A percentile compares a stretch with the other conserved stretches of the same genome.
Conservation (phyloP, 176 grass and related monocot genomes). For the Oryza punctata region DNA sequence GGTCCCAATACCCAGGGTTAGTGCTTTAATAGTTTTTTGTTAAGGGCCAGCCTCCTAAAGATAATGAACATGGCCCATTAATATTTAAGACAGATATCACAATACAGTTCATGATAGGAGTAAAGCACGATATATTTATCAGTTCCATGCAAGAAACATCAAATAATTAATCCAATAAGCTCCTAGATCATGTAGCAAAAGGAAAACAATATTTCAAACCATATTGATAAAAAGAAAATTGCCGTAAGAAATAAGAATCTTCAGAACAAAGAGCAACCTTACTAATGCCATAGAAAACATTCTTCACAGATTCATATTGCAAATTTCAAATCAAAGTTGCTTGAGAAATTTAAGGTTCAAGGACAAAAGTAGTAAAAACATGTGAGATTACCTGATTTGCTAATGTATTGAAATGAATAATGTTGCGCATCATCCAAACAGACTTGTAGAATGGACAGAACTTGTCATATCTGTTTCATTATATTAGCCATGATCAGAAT, state of each 20-base stretch:
- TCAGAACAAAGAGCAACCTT: background rate
- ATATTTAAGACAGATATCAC: background rate
- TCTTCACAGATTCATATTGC: background rate
- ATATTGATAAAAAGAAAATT: background rate
- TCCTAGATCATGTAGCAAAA: background rate
- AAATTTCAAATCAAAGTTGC: constrained; percentile 5
- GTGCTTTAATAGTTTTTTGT: background rate
- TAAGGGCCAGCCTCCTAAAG: background rate
- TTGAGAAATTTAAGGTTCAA: background rate
- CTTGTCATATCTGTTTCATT: constrained; percentile 69
- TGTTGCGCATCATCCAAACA: constrained; percentile 96
- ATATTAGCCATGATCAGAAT: constrained; percentile 11
- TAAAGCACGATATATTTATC: background rate
- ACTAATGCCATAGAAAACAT: background rate
- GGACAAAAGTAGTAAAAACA: background rate
- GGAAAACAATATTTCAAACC: background rate
- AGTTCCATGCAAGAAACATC: background rate
- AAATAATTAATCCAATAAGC: constrained; percentile 1
- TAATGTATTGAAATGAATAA: constrained; percentile 80
- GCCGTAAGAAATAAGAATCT: background rate
- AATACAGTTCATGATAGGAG: background rate
- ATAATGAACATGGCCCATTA: background rate
- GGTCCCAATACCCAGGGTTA: background rate
- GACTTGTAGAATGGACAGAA: constrained; percentile 93
- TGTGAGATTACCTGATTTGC: constrained; percentile 66